Evolutionary conservation across 2,329 filamentous ascomycete genomes (phyloP).

Genomic region (Talaromyces piceae): DNA sequence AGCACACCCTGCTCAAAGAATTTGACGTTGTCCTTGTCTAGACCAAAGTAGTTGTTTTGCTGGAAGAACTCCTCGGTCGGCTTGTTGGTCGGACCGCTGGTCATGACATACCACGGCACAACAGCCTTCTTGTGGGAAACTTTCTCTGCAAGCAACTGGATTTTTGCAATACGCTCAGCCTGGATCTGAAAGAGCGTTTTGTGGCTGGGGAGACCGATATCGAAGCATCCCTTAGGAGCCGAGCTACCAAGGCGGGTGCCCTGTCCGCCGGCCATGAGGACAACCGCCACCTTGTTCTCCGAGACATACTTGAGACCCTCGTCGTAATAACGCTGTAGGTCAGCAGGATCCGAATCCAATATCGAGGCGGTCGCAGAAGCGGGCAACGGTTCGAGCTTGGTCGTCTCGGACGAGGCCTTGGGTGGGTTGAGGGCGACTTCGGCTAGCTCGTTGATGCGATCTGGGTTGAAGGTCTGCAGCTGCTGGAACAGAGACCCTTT

Average conservation of each 20-base stretch:
- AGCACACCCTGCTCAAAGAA: slow-evolving; percentile 97
- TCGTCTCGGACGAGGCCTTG: slow-evolving; percentile 45
- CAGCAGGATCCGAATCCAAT: slow-evolving; percentile 72
- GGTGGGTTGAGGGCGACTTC: slow-evolving; percentile 73
- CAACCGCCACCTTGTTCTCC: slow-evolving; percentile 68
- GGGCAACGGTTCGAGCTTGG: slow-evolving; percentile 76
- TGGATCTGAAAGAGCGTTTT: slow-evolving; percentile 98
- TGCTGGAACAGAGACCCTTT: slow-evolving; percentile 76
- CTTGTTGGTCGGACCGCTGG: slow-evolving; percentile 82
- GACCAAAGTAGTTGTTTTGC: slow-evolving; percentile 82
- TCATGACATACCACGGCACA: slow-evolving; percentile 99
- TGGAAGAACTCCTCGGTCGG: slow-evolving; percentile 93
- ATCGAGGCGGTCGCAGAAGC: slow-evolving; percentile 81
- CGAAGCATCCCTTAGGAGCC: slow-evolving; percentile 93
- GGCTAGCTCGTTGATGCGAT: slow-evolving; percentile 80
- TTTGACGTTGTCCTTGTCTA: slow-evolving; percentile 74
- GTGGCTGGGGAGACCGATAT: slow-evolving; percentile 85
- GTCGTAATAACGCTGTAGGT: slow-evolving; percentile 79
- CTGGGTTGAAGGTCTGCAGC: slow-evolving; percentile 72
- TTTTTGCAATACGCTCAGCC: slow-evolving; percentile 82
- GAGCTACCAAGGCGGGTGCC: slow-evolving; percentile 91
- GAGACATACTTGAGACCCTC: slow-evolving; percentile 59
- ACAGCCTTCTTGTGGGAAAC: slow-evolving; percentile 57
- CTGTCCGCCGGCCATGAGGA: slow-evolving; percentile 95
- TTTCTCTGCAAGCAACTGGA: slow-evolving; percentile 72